These are phyloP conservation scores for Coccomyxa sp. DNA, from an alignment of 139 green algal species.

Conservation along the genomic window DNA sequence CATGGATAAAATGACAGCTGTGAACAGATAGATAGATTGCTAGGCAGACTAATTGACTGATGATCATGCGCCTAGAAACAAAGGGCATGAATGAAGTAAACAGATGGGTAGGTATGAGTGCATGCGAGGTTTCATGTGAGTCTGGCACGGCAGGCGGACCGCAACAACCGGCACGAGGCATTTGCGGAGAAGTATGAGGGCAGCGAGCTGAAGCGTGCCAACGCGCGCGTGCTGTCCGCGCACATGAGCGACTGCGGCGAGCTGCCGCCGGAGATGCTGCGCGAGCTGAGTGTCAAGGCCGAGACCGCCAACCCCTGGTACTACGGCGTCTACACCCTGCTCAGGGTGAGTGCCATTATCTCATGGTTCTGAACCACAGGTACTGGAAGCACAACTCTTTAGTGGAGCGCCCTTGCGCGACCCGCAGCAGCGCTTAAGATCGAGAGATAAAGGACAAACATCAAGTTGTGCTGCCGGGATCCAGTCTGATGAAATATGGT, in stretches of 20 bases:
- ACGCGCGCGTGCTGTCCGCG: background rate
- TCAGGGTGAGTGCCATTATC: conserved; percentile 32
- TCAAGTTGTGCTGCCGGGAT: too few species aligned
- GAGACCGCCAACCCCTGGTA: conserved; percentile 72
- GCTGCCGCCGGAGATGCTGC: background rate
- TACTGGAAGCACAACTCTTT: too few species aligned
- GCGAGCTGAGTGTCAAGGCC: conserved; percentile 47
- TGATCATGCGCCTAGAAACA: too few species aligned
- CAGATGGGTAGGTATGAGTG: background rate
- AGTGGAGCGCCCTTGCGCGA: too few species aligned
- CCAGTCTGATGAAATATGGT: too few species aligned
- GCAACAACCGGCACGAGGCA: conserved; percentile 13
- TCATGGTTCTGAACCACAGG: background rate
- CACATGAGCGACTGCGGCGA: background rate
- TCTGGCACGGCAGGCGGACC: conserved; percentile 29
- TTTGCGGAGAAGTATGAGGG: conserved; percentile 35
- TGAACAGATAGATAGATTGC: too few species aligned
- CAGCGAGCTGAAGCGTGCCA: conserved; percentile 5
- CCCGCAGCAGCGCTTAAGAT: too few species aligned
- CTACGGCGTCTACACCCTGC: conserved; percentile 54
- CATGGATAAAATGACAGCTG: too few species aligned
- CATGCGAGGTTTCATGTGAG: background rate
- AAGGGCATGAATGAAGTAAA: too few species aligned
- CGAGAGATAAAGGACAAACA: too few species aligned
- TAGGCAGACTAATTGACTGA: too few species aligned